A percentile compares a stretch with the other conserved stretches of the same genome.
Conservation (phyloP, 1,139 yeast species). For the Diutina ranongensis region DNA sequence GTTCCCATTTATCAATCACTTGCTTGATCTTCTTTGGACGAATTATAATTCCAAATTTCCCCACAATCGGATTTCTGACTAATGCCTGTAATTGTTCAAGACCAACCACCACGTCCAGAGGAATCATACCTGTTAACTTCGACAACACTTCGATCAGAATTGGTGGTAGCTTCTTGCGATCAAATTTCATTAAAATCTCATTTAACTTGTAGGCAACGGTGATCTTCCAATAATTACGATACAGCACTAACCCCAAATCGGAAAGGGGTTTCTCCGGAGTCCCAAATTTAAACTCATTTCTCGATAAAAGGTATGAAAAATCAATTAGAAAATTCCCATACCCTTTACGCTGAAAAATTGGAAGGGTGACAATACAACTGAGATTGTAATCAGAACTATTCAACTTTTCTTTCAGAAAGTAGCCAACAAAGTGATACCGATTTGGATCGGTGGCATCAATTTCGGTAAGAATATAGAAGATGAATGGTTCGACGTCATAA, state of each 20-base stretch:
- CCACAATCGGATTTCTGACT: slow-evolving; percentile 29
- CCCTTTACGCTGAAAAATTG: slow-evolving; percentile 80
- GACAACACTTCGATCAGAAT: slow-evolving; percentile 41
- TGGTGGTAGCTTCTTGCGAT: neutral
- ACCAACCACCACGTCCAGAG: slow-evolving; percentile 80
- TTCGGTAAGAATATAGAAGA: slow-evolving; percentile 77
- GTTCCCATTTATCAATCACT: slow-evolving; percentile 41
- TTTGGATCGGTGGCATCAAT: slow-evolving; percentile 35
- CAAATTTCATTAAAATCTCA: neutral
- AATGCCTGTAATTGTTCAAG: slow-evolving; percentile 66
- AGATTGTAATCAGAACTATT: slow-evolving; percentile 70
- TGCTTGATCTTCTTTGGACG: slow-evolving; percentile 33
- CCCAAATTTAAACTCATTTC: slow-evolving; percentile 69
- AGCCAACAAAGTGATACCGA: slow-evolving; percentile 79
- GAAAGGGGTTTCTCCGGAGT: slow-evolving; percentile 94
- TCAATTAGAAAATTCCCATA: slow-evolving; percentile 84
- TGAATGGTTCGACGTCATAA: slow-evolving; percentile 91
- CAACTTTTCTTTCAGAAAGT: slow-evolving; percentile 82
- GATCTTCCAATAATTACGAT: slow-evolving; percentile 78
- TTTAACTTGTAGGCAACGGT: slow-evolving; percentile 35
- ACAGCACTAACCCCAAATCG: slow-evolving; percentile 75
- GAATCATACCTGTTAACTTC: slow-evolving; percentile 70
- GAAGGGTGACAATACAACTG: slow-evolving; percentile 83
- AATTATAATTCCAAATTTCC: slow-evolving; percentile 42
- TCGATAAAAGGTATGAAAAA: slow-evolving; percentile 70